phyloP scores from a whole-genome alignment of 1,139 yeast genomes.

The Wickerhamiella infanticola region DNA sequence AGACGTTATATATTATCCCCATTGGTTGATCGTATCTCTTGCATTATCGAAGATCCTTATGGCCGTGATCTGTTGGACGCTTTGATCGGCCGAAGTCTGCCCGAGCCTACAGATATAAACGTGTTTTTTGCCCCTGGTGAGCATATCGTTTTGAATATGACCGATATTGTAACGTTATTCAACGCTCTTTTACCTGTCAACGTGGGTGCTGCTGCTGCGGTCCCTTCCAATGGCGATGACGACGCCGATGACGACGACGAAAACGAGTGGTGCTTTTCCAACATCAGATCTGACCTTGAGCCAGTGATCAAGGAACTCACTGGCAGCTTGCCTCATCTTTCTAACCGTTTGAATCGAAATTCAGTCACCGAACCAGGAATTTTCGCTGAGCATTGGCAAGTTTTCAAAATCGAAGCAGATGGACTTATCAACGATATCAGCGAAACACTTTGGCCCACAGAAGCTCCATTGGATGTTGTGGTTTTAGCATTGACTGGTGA shows the following conservation, averaged over 20 bases:
- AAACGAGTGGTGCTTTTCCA: slow-evolving; percentile 23
- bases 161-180: slow-evolving; percentile 21
- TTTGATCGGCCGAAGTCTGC: background rate
- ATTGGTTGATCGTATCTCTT: background rate
- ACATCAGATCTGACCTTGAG: slow-evolving; percentile 21
- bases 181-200: slow-evolving; percentile 19
- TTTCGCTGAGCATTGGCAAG: slow-evolving; percentile 23
- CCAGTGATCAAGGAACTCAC: slow-evolving; percentile 23
- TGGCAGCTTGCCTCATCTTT: slow-evolving; percentile 18
- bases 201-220: slow-evolving; percentile 5
- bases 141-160: slow-evolving; percentile 20
- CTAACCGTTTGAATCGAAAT: slow-evolving; percentile 12
- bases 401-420: slow-evolving; percentile 20
- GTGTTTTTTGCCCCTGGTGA: slow-evolving; percentile 15
- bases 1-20: background rate
- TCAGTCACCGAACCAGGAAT: slow-evolving; percentile 16
- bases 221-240: slow-evolving; percentile 3
- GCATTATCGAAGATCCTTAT: background rate
- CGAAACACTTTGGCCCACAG: slow-evolving; percentile 6
- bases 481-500: background rate
- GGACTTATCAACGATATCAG: slow-evolving; percentile 19
- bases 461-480: background rate
- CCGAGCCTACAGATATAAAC: slow-evolving; percentile 7
- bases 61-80: background rate
- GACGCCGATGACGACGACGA: slow-evolving; percentile 16